Evolutionary conservation across 1,284 basidiomycete species (phyloP), one percentile per base, ranked within the genome.

Genomic region (Pseudozyma sp.): DNA sequence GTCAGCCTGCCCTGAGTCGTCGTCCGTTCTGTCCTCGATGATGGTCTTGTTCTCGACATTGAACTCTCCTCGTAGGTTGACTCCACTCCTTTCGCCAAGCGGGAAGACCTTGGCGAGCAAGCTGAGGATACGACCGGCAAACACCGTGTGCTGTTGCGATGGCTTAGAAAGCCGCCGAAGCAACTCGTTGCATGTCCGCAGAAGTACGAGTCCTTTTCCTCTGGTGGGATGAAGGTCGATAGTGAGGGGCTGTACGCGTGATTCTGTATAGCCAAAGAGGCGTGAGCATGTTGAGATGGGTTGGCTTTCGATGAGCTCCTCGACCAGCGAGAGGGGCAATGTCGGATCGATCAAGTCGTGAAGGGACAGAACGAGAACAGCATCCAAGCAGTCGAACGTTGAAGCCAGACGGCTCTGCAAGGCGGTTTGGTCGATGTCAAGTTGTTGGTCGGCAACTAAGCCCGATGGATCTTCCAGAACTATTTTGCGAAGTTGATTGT

Each of bases 51-150:
- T 93, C 88, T 11, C 93, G 89, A 85, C 91, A 91, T 86, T 85
- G 68, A 86, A 86, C 33, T 93, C 92, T 60, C 94, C 94, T 43
- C 92, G 87, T 68, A 95, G 84, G 84, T 96, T 96, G 47, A 96
- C 93, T 39, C 94, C 93, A 82, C 92, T 94, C 49, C 93, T 87
- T 84, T 96, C 94, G 3, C 92, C 91, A 9, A 96, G 85, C 5
- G 93, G 92, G 80, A 94, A 95, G 1, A 94, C 92, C 1, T 88
- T 89, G 67, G 91, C 92, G 49, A 96, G 86, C 82, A 94, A 92
- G 1, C 91, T 92, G 78, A 94, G 87, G 79, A 96, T 94, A 1
- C 93, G 88, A 2, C 94, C 94, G 71, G 92, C 93, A 82, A 96
- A 93, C 75, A 92, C 89, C 4, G 93, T 93, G 54, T 86, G 81